Evolutionary conservation across 345 rosid genomes (phyloP).

Genomic region (Garcia nutans): DNA sequence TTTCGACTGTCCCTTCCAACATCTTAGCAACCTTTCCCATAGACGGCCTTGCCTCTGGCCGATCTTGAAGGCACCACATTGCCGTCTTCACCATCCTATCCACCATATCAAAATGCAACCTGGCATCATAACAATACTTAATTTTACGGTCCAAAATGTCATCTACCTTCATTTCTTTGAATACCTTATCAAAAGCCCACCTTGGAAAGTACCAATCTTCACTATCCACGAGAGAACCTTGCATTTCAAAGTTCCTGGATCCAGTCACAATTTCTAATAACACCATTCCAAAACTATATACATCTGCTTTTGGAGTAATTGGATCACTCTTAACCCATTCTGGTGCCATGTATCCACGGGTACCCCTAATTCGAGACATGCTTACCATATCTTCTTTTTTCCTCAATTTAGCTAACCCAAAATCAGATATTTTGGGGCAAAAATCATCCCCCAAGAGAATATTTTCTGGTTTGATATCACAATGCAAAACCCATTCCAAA

Average conservation of each 20-base stretch:
- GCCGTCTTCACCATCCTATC: conserved; percentile 75
- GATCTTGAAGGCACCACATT: conserved; percentile 73
- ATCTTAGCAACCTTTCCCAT: conserved; percentile 80
- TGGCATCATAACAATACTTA: conserved; percentile 48
- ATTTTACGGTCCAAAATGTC: conserved; percentile 60
- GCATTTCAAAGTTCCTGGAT: conserved; percentile 48
- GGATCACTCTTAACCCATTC: conserved; percentile 64
- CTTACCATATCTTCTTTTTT: conserved; percentile 66
- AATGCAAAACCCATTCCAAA: conserved; percentile 37
- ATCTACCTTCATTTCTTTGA: conserved; percentile 59
- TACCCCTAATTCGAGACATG: conserved; percentile 64
- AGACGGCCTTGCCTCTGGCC: conserved; percentile 56
- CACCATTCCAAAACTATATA: conserved; percentile 77
- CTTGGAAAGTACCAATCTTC: conserved; percentile 67
- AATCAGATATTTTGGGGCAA: conserved; percentile 35
- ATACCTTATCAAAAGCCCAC: conserved; percentile 69
- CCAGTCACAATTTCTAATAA: conserved; percentile 60
- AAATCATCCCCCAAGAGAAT: conserved; percentile 35
- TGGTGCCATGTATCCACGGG: conserved; percentile 73
- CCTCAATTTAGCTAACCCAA: conserved; percentile 53
- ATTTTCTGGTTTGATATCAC: conserved; percentile 37
- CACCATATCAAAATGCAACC: conserved; percentile 51
- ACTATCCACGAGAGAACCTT: conserved; percentile 44
- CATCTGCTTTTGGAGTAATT: conserved; percentile 61
- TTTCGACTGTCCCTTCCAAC: conserved; percentile 73